A percentile compares a stretch with the other conserved stretches of the same genome.
Conservation (phyloP, 108 stramenopile species). For the Cyclotella sp. region DNA sequence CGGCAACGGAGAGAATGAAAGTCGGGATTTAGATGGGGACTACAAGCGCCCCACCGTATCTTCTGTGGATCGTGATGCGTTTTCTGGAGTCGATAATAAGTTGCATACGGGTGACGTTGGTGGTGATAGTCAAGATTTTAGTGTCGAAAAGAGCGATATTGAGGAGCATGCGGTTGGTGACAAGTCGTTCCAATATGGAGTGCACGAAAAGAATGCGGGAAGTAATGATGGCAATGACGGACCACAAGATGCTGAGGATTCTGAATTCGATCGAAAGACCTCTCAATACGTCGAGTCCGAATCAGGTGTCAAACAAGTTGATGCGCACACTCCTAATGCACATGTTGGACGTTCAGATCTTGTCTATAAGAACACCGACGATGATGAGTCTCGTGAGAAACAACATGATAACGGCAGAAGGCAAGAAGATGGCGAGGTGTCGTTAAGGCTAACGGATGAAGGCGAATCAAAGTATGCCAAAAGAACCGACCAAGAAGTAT, state of each 20-base stretch:
- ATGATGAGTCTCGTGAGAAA: neutral
- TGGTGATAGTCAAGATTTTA: constrained; percentile 8
- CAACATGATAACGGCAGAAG: neutral
- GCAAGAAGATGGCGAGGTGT: constrained; percentile 1
- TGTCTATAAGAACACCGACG: neutral
- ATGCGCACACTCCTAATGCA: neutral
- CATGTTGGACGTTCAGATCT: neutral
- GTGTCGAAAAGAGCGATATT: constrained; percentile 1
- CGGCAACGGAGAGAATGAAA: neutral
- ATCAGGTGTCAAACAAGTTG: no score
- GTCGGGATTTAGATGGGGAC: neutral
- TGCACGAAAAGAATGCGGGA: neutral
- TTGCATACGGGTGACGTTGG: neutral
- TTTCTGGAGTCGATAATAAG: neutral
- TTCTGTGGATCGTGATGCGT: no score
- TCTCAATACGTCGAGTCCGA: neutral
- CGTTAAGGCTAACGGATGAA: neutral
- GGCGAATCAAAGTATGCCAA: neutral
- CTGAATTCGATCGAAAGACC: neutral
- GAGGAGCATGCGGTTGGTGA: neutral
- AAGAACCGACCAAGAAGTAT: neutral
- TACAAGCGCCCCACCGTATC: neutral
- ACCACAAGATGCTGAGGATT: neutral
- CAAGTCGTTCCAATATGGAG: neutral
- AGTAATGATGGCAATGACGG: neutral